Base-by-base conservation (phyloP, 306 rosid genomes). In the Betula pendula region DNA sequence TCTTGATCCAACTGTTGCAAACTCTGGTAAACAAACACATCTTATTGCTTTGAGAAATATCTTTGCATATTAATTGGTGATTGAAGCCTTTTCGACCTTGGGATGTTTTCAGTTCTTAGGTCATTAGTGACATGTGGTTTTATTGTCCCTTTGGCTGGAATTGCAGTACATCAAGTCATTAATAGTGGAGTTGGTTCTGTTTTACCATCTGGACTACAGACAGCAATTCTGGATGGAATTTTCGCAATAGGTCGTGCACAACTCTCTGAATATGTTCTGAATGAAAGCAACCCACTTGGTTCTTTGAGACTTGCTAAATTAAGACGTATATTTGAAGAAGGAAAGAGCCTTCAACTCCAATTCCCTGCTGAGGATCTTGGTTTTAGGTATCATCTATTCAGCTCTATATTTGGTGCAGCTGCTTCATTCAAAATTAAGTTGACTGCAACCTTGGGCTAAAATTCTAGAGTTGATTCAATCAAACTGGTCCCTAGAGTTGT, bases 301-400 rank as follows among this genome's bases (percentile, higher is more conserved):
- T 86, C 89, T 74, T 84, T 83, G 59, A 90, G 97, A 86, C 88
- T 92, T 82, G 89, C 97, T 51, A 92, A 83, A 73, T 80, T 95
- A 73, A 89, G 87, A 76, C 77, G 20, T 7, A 90, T 95, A 88
- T 92, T 95, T 87, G 87, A 95, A 81, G 99, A 92, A 85, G 97
- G 99, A 71, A 92, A 88, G 82, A 95, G 96, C 75, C 99, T 95
- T 74, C 99, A 92, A 85, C 97, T 92, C 73, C 99, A 89, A 86
- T 95, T 95, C 87, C 99, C 97, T 63, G 97, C 97, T 1, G 97
- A 95, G 85, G 97, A 95, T 83, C 96, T 95, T 72, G 97, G 97
- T 71, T 92, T 92, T 79, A 92, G 99, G 99, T 90, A 83, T 75
- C 55, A 38, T 29, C 70, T 71, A 70, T 73, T 86, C 72, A 29